Evolutionary conservation across 2,329 filamentous ascomycete species (phyloP).

Genomic region (Calonectria pseudoreteaudii): DNA sequence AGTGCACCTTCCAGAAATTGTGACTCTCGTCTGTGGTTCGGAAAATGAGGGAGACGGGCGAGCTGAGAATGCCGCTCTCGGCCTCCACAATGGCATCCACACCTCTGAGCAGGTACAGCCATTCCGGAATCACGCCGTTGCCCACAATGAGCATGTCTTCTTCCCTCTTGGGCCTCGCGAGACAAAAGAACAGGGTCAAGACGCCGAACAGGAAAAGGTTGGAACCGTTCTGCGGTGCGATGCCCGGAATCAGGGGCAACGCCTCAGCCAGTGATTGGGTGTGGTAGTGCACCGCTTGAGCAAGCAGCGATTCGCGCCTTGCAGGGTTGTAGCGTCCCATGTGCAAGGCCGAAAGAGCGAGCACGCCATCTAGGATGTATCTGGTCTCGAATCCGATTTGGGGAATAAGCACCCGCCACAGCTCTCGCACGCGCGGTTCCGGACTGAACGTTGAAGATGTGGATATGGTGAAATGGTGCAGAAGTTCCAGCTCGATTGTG

Average conservation of each 20-base stretch:
- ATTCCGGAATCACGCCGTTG: slow-evolving; percentile 27
- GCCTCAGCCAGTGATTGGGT: slow-evolving; percentile 22
- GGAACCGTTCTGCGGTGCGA: slow-evolving; percentile 23
- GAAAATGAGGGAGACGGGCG: slow-evolving; percentile 11
- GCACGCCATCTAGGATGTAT: slow-evolving; percentile 19
- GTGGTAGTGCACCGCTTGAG: slow-evolving; percentile 26
- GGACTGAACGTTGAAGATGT: slow-evolving; percentile 9
- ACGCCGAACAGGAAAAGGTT: slow-evolving; percentile 31
- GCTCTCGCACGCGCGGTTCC: slow-evolving; percentile 15
- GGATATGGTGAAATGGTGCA: slow-evolving; percentile 21
- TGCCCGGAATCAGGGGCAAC: slow-evolving; percentile 24
- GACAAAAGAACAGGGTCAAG: slow-evolving; percentile 28
- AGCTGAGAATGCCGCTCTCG: background rate
- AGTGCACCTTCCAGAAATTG: background rate
- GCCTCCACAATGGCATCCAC: slow-evolving; percentile 29
- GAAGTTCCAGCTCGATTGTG: slow-evolving; percentile 9
- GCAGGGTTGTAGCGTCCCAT: slow-evolving; percentile 17
- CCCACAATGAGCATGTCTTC: slow-evolving; percentile 32
- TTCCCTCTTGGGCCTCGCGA: slow-evolving; percentile 26
- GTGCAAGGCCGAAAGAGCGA: slow-evolving; percentile 14
- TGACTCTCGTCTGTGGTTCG: background rate
- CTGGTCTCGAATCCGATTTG: slow-evolving; percentile 19
- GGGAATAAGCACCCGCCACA: slow-evolving; percentile 19
- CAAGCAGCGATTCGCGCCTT: slow-evolving; percentile 13
- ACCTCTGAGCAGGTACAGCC: slow-evolving; percentile 30